Conservation (phyloP, 2,329 filamentous ascomycete genomes). For the Xylaria sp. region DNA sequence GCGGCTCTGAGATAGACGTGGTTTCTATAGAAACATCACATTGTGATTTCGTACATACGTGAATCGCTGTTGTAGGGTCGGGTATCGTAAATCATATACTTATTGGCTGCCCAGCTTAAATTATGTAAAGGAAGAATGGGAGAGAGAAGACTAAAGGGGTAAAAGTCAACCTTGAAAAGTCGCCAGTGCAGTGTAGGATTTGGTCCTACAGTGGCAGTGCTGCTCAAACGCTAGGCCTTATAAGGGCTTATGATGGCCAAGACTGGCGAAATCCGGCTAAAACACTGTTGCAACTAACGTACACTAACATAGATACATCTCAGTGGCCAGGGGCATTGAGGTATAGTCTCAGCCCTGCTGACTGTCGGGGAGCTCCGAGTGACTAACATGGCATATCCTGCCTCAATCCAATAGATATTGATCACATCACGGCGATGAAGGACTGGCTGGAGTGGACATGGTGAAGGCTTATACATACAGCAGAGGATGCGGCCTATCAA, state of each 20-base stretch:
- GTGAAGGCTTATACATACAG: background rate
- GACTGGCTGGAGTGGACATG: background rate
- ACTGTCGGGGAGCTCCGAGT: background rate
- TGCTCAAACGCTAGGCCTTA: background rate
- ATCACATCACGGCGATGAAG: constrained; percentile 9
- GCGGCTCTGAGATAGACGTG: too few species aligned
- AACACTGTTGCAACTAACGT: background rate
- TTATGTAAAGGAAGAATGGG: too few species aligned
- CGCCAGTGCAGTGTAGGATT: too few species aligned
- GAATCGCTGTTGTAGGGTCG: too few species aligned
- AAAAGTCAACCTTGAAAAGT: too few species aligned
- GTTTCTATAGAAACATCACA: too few species aligned
- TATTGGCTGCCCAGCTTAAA: too few species aligned
- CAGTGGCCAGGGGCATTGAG: too few species aligned
- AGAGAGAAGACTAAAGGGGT: too few species aligned
- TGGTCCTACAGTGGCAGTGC: constrained; percentile 9
- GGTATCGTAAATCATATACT: too few species aligned
- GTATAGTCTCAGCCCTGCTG: background rate
- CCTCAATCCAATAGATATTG: background rate
- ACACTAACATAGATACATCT: background rate
- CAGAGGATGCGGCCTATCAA: background rate
- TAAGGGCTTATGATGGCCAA: constrained; percentile 9
- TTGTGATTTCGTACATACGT: too few species aligned
- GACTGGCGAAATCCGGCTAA: background rate
- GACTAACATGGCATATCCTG: constrained; percentile 7